Percentiles rank a stretch among this genome's conserved stretches.
Evolutionary conservation across 2,329 filamentous ascomycete species (phyloP).

Genomic region (Periconia sp.): DNA sequence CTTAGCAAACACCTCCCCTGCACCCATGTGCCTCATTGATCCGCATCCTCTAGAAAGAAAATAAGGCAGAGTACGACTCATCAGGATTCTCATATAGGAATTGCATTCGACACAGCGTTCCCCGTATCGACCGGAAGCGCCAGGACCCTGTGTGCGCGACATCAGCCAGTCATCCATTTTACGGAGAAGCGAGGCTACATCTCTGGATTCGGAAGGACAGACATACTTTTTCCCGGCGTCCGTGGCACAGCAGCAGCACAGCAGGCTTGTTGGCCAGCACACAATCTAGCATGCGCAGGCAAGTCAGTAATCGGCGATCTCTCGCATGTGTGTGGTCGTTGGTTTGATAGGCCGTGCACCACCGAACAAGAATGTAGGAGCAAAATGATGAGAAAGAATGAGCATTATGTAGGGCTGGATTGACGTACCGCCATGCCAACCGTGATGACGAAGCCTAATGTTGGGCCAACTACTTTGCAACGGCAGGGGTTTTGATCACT

Average conservation of each 20-base stretch:
- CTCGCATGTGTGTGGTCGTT: neutral
- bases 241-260: conserved; percentile 60
- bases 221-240: conserved; percentile 57
- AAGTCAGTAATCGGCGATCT: conserved; percentile 12
- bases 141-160: conserved; percentile 46
- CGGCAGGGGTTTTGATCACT: conserved; percentile 61
- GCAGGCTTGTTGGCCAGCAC: conserved; percentile 58
- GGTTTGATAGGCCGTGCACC: neutral
- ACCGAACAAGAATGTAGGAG: too few species aligned
- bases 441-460: conserved; percentile 53
- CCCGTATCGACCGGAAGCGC: conserved; percentile 56
- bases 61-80: too few species aligned
- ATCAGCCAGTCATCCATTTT: neutral
- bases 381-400: neutral
- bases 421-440: conserved; percentile 53
- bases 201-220: too few species aligned
- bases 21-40: too few species aligned
- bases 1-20: too few species aligned
- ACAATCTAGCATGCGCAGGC: conserved; percentile 38
- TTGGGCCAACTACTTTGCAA: conserved; percentile 60
- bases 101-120: conserved; percentile 52
- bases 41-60: too few species aligned
- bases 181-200: too few species aligned
- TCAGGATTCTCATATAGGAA: conserved; percentile 46
- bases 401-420: neutral